A percentile compares a stretch with the other conserved stretches of the same genome.
phyloP scores from a whole-genome alignment of 345 rosid genomes.

The Litchi chinensis region DNA sequence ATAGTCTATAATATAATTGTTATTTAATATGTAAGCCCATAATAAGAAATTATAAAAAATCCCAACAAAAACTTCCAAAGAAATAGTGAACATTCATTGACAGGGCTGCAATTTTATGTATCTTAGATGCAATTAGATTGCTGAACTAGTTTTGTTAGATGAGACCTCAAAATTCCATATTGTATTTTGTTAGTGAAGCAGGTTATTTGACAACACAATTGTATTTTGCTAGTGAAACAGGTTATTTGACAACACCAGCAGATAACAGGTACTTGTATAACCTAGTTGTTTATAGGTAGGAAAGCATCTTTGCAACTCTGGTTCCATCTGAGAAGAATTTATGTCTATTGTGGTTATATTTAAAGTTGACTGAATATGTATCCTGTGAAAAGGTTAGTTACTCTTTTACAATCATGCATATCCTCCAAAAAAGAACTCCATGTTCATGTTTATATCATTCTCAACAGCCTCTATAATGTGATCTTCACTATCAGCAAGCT shows the following conservation, averaged over 20 bases:
- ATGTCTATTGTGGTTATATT: too few relatives aligned
- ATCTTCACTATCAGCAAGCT: constrained; percentile 34
- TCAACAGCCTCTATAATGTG: constrained; percentile 27
- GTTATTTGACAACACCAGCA: neutral
- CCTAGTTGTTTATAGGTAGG: neutral
- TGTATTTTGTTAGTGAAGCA: too few relatives aligned
- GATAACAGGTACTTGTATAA: neutral
- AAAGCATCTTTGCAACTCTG: too few relatives aligned
- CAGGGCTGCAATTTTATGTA: neutral
- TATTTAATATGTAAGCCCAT: too few relatives aligned
- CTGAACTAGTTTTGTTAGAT: neutral
- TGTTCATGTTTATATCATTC: constrained; percentile 34
- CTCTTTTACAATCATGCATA: constrained; percentile 37
- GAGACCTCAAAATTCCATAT: neutral
- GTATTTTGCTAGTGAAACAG: neutral
- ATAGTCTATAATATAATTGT: too few relatives aligned
- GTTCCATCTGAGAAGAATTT: neutral
- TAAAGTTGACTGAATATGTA: too few relatives aligned
- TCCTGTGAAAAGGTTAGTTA: constrained; percentile 4
- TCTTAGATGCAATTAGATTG: constrained; percentile 5
- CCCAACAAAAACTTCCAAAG: neutral
- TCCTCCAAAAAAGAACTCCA: constrained; percentile 36
- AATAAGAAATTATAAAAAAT: too few relatives aligned
- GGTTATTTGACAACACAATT: too few relatives aligned
- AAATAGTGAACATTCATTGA: neutral